Evolutionary conservation across 768 basidiomycete genomes (phyloP), one percentile per base, ranked within the genome.

Genomic region (Termitomyces sp.): DNA sequence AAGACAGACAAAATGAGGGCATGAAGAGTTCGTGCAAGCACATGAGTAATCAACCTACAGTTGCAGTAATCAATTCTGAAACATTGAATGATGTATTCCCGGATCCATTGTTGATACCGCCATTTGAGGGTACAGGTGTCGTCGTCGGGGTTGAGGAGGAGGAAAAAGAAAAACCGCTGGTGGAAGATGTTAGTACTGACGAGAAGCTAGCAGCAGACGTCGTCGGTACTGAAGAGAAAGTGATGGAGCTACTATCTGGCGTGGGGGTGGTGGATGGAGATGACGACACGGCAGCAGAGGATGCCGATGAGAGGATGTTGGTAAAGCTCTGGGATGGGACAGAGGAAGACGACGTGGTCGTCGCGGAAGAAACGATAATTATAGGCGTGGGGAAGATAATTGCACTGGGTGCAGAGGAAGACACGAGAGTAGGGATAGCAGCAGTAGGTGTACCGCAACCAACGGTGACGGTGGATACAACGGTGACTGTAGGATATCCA

Each of bases 401-500:
- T 45, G 44, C 27, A 28, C 44, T n/a, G 17, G 25, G 4, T 16
- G 9, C 45, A 44, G 58, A 43, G 9, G 44, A 54, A 42, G 55
- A 27, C 34, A 52, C 39, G 28, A 52, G 37, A 10, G 61, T 62
- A 21, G 66, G 27, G 21, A 58, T 51, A 27, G 59, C 48, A 37
- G 39, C 39, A 27, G 51, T 61, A 28, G 55, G 42, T 25, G 52
- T 34, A 27, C 54, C 44, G 28, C 68, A 69, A 46, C 64, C 63
- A 12, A 69, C 68, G 19, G 70, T 65, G 52, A 70, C 68, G 6
- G 47, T 70, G 23, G 69, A 66, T 27, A 70, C 59, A 39, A 74
- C 62, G 12, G 73, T 73, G 30, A 73, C 70, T 39, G 73, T 76
- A 52, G 67, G 68, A 41, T 69, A 63, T 10, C 72, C 72, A 52